Evolutionary conservation across 768 basidiomycete species (phyloP).

Genomic region (Mycena latifolia): DNA sequence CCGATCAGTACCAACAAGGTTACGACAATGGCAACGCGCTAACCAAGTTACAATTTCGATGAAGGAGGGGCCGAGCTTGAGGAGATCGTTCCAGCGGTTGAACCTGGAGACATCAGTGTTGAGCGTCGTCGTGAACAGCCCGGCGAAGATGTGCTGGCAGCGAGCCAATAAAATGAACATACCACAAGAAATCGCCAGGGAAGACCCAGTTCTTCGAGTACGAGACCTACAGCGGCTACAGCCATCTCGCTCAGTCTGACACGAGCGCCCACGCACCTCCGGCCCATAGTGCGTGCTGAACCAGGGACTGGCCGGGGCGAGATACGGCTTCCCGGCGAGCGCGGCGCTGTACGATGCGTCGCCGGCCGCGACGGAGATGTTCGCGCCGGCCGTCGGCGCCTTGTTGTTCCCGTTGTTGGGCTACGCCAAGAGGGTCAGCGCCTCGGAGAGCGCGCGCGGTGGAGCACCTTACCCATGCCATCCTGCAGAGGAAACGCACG

Average conservation of each 20-base stretch:
- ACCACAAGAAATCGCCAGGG: slow-evolving; percentile 30
- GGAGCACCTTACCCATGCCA: slow-evolving; percentile 16
- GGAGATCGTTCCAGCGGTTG: slow-evolving; percentile 31
- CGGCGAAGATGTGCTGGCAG: too few relatives aligned
- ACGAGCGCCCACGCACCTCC: slow-evolving; percentile 1
- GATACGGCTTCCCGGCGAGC: slow-evolving; percentile 34
- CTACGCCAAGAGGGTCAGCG: not conserved
- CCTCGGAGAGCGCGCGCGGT: not conserved
- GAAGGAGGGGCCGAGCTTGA: slow-evolving; percentile 18
- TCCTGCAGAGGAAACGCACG: not conserved
- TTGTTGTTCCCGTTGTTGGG: slow-evolving; percentile 37
- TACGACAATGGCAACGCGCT: slow-evolving; percentile 39
- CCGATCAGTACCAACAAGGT: not conserved
- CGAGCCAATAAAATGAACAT: not conserved
- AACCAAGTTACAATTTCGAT: slow-evolving; percentile 56
- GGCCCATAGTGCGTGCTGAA: slow-evolving; percentile 51
- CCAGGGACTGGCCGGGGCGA: slow-evolving; percentile 58
- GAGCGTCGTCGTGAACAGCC: not conserved
- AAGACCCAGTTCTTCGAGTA: slow-evolving; percentile 38
- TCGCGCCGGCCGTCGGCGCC: slow-evolving; percentile 18
- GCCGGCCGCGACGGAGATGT: slow-evolving; percentile 29
- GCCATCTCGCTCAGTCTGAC: not conserved
- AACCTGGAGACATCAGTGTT: not conserved
- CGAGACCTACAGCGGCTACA: slow-evolving; percentile 15
- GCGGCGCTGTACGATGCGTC: slow-evolving; percentile 23